Percentiles rank a stretch among this genome's conserved stretches.
Conservation (phyloP, 2,329 filamentous ascomycete genomes). For the Sclerotinia subarctica region DNA sequence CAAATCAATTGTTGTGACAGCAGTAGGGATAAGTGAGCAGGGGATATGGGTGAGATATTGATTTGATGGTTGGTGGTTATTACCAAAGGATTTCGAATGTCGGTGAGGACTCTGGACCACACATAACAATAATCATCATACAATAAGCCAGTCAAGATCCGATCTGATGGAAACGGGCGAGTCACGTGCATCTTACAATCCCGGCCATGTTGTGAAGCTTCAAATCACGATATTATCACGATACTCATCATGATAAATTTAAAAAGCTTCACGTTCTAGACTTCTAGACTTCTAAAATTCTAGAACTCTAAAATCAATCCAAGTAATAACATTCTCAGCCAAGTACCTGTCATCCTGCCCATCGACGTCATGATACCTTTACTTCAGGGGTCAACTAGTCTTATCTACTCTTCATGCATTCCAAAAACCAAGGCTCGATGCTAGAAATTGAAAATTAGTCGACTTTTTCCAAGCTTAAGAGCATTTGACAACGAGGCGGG, state of each 20-base stretch:
- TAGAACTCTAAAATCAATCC: background rate
- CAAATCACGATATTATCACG: too few species aligned
- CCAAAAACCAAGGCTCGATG: background rate
- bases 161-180: background rate
- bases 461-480: background rate
- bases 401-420: background rate
- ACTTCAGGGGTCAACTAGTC: slow-evolving; percentile 1
- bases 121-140: too few species aligned
- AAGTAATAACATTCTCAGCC: background rate
- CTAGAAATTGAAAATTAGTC: background rate
- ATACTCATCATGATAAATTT: background rate
- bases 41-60: background rate
- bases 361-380: slow-evolving; percentile 1
- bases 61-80: background rate
- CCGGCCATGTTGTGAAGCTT: background rate
- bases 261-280: background rate
- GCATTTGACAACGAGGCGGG: background rate
- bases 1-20: background rate
- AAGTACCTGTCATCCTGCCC: background rate
- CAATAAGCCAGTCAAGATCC: background rate
- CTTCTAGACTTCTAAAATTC: background rate
- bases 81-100: background rate
- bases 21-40: background rate
- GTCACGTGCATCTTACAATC: background rate
- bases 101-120: background rate